phyloP scores from a whole-genome alignment of 208 protist genomes.

The Angomonas deanei region DNA sequence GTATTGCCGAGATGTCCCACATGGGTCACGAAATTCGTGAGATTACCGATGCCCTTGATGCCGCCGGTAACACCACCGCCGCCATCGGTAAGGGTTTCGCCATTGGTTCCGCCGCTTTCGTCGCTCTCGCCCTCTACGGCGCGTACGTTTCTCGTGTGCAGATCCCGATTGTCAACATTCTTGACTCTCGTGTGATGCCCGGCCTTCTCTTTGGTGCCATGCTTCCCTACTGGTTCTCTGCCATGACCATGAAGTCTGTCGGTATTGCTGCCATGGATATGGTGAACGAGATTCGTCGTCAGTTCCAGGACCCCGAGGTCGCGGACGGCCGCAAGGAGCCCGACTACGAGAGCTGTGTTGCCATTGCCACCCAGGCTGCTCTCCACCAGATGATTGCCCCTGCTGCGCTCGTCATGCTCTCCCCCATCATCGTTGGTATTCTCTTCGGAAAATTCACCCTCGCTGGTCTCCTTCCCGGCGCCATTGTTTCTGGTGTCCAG shows the following conservation, averaged over 20 bases:
- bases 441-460: conserved; percentile 90
- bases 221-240: conserved; percentile 94
- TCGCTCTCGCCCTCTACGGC: conserved; percentile 91
- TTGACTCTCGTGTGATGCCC: conserved; percentile 70
- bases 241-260: conserved; percentile 94
- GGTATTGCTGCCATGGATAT: conserved; percentile 91
- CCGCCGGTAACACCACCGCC: conserved; percentile 94
- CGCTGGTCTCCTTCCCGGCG: conserved; percentile 86
- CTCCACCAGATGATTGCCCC: conserved; percentile 94
- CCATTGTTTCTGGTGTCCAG: conserved; percentile 90
- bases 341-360: conserved; percentile 92
- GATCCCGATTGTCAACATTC: conserved; percentile 67
- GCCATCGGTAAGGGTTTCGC: conserved; percentile 96
- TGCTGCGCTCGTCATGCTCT: conserved; percentile 88
- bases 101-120: conserved; percentile 91
- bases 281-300: conserved; percentile 91
- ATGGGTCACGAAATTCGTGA: conserved; percentile 85
- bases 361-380: conserved; percentile 87
- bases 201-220: conserved; percentile 92
- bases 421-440: conserved; percentile 89
- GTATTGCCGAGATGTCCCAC: conserved; percentile 92
- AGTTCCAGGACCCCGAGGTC: conserved; percentile 88
- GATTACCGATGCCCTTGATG: conserved; percentile 93
- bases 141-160: conserved; percentile 80
- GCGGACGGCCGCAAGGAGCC: conserved; percentile 83